Percentiles rank a stretch among this genome's conserved stretches.
These are phyloP conservation scores for Cryphonectria radicalis DNA, from an alignment of 2,329 filamentous ascomycete genomes.

Conservation along the genomic window DNA sequence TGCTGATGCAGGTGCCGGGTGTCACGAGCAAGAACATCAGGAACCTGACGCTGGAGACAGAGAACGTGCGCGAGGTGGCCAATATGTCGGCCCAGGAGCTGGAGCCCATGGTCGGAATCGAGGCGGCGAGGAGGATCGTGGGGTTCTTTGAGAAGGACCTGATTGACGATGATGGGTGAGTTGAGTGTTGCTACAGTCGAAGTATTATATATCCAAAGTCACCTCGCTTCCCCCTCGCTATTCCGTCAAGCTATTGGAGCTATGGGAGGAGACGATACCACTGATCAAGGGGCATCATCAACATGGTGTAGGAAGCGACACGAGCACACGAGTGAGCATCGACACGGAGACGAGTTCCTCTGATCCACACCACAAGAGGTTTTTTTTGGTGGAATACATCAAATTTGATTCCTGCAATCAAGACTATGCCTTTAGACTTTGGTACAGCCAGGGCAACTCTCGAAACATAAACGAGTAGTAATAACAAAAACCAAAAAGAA, in stretches of 20 bases:
- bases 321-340: not conserved
- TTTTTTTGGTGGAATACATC: not conserved
- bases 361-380: no score
- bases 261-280: not conserved
- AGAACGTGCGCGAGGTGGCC: slow-evolving; percentile 79
- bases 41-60: slow-evolving; percentile 71
- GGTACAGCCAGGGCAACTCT: not conserved
- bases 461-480: not conserved
- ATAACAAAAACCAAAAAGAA: not conserved
- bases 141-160: slow-evolving; percentile 77
- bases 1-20: slow-evolving; percentile 84
- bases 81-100: slow-evolving; percentile 82
- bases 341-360: not conserved
- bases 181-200: not conserved
- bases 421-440: not conserved
- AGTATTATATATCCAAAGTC: no score
- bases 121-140: slow-evolving; percentile 75
- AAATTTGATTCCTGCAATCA: not conserved
- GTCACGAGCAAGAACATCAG: slow-evolving; percentile 79
- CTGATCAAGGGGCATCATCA: not conserved
- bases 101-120: slow-evolving; percentile 73
- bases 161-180: slow-evolving; percentile 47
- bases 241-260: no score
- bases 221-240: no score
- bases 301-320: not conserved